Evolutionary conservation across 2,329 filamentous ascomycete species (phyloP), one percentile per base, ranked within the genome.

Genomic region (Aspergillus jensenii): DNA sequence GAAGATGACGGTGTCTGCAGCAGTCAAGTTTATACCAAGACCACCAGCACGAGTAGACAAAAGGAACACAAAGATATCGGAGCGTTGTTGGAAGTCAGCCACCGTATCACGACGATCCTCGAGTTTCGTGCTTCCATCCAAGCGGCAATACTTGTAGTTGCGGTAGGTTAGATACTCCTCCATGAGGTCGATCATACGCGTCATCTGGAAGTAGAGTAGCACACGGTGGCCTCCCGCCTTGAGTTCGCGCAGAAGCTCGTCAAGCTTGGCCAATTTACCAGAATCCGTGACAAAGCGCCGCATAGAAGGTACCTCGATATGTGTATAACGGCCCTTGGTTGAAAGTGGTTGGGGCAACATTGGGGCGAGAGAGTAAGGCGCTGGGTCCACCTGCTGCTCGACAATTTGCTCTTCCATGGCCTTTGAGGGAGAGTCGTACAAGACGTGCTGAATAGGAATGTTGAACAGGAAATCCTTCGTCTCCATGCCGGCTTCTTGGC

Each of bases 131-230:
- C 92, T 96, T 71, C 95, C 95, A 69, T 99, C 95, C 45, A 99
- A 84, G 59, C 95, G 90, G 69, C 93, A 96, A 78, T 97, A 99
- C 76, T 96, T 97, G 87, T 96, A 98, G 78, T 98, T 97, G 73
- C 95, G 91, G 79, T 98, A 98, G 0, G 95, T 98, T 59, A 99
- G 82, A 68, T 98, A 99, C 77, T 99, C 95, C 75, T 99, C 95
- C 90, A 98, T 98, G 60, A 99, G 81, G 74, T 99, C 93, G 71
- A 99, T 98, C 95, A 99, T 99, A 71, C 91, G 90, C 4, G 95
- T 99, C 95, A 99, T 99, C 81, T 99, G 95, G 90, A 99, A 99
- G 82, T 99, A 99, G 19, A 99, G 81, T 54, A 99, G 82, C 21
- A 99, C 95, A 70, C 95, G 92, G 68, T 99, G 95, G 37, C 90